Evolutionary conservation across 139 green algal species (phyloP).

Genomic region (Auxenochlorella pyrenoidosa): DNA sequence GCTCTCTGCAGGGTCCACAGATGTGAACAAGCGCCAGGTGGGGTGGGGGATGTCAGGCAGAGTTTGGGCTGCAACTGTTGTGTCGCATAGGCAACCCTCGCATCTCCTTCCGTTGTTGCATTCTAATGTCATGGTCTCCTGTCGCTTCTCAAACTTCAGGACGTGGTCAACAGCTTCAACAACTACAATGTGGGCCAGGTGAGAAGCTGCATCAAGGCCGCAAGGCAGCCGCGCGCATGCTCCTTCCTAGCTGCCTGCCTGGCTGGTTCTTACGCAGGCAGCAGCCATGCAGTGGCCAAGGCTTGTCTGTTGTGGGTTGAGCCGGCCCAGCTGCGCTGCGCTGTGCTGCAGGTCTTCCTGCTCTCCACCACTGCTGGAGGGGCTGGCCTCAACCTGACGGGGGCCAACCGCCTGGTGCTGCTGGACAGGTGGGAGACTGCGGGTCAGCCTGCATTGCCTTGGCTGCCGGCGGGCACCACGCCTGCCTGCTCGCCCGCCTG

Average conservation of each 20-base stretch:
- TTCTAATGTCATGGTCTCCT: too few relatives aligned
- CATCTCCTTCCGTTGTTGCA: neutral
- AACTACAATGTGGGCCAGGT: constrained; percentile 61
- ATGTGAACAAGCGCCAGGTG: constrained; percentile 66
- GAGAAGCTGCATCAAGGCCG: neutral
- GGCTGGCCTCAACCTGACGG: constrained; percentile 90
- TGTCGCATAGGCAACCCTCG: neutral
- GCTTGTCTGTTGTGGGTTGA: neutral
- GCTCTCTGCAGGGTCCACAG: constrained; percentile 27
- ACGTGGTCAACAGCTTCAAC: constrained; percentile 87
- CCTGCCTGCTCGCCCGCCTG: neutral
- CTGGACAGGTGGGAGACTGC: constrained; percentile 52
- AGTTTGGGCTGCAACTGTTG: neutral
- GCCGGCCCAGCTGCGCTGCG: neutral
- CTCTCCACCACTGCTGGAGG: constrained; percentile 88
- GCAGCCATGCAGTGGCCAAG: neutral
- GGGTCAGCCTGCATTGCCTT: neutral
- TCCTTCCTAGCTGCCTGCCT: neutral
- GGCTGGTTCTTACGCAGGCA: neutral
- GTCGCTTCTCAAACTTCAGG: constrained; percentile 55
- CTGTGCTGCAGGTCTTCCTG: constrained; percentile 77
- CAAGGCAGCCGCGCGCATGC: neutral
- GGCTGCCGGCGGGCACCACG: too few relatives aligned
- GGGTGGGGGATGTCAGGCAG: neutral
- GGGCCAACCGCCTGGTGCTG: constrained; percentile 79